Base-by-base conservation (phyloP, 2,329 filamentous ascomycete genomes). In the Colletotrichum nymphaeae region DNA sequence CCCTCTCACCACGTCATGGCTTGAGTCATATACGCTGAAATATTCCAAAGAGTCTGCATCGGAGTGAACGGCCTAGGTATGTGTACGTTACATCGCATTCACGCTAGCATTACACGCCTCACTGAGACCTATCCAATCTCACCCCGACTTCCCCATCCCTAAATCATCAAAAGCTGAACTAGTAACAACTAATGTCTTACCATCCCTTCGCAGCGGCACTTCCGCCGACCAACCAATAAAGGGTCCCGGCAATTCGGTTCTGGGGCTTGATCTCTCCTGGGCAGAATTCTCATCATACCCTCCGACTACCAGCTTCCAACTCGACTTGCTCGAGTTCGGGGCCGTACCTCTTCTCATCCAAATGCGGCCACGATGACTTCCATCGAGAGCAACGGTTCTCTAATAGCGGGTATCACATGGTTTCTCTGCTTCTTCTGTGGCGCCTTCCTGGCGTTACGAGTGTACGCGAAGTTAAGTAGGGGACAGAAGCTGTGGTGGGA, bases 321-420 rank as follows among this genome's bases (percentile, higher is more conserved):
- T 69, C 58, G 59, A 59, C 69, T 63, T 53, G 35, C 26, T 32
- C 37, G 24, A 49, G 32, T 8, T 57, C 22, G n/a, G 53, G 42
- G 52, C 42, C 6, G 9, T 7, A 14, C 2, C 3, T 8, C 6
- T 14, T 2, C 52, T 24, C 42, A 35, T 19, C 58, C 37, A 35
- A 63, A 63, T 69, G 65, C 26, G 9, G 24, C 42, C 16, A 22
- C 30, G 11, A 69, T 69, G 70, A 42, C 59, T 11, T 5, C 19
- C 2, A 42, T 69, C 3, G 66, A 73, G 46, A 69, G 37, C 24
- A n/a, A 67, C 16, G 70, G 70, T 2, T 66, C 70, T 11, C 26
- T 73, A 1, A 64, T 73, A 26, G 59, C 42, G 26, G 79, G 77
- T 9, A 75, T 78, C 4, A 79, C 77, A 26, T 83, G 81, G 81